Conservation (phyloP, 352 stramenopile genomes). For the Phytopythium helicoides region DNA sequence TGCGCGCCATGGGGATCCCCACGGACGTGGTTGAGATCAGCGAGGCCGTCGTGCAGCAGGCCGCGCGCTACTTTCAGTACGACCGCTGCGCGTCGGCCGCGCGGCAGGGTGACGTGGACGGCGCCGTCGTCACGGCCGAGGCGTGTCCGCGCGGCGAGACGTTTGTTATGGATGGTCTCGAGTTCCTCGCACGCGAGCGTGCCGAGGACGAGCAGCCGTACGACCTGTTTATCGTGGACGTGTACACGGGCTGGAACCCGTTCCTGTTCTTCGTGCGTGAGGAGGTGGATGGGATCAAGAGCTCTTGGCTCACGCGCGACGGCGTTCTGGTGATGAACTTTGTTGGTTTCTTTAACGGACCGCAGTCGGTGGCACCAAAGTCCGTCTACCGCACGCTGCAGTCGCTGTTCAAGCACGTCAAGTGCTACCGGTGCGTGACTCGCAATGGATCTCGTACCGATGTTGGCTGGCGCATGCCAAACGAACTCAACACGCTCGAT, state of each 20-base stretch:
- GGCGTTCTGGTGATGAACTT: constrained; percentile 80
- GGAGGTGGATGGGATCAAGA: constrained; percentile 38
- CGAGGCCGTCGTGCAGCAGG: constrained; percentile 54
- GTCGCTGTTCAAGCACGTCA: constrained; percentile 67
- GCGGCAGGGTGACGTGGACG: constrained; percentile 22
- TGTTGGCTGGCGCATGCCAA: too few species aligned
- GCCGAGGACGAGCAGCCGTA: constrained; percentile 19
- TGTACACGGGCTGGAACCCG: constrained; percentile 74
- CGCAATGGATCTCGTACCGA: background rate
- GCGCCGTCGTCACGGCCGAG: background rate
- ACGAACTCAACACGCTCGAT: too few species aligned
- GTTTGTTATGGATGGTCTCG: constrained; percentile 63
- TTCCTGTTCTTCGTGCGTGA: constrained; percentile 69
- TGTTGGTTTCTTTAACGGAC: constrained; percentile 60
- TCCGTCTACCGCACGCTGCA: constrained; percentile 72
- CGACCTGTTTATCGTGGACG: constrained; percentile 62
- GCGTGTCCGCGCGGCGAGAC: constrained; percentile 47
- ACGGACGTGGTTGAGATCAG: constrained; percentile 84
- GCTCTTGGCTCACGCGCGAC: constrained; percentile 49
- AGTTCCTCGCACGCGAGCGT: constrained; percentile 40
- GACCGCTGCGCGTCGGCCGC: constrained; percentile 34
- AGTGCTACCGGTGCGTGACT: constrained; percentile 38
- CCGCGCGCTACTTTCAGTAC: constrained; percentile 71
- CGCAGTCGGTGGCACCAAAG: constrained; percentile 43
- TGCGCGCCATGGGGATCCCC: constrained; percentile 52